phyloP scores from a whole-genome alignment of 1,139 yeast genomes.

The Trichomonascaceae sp. region DNA sequence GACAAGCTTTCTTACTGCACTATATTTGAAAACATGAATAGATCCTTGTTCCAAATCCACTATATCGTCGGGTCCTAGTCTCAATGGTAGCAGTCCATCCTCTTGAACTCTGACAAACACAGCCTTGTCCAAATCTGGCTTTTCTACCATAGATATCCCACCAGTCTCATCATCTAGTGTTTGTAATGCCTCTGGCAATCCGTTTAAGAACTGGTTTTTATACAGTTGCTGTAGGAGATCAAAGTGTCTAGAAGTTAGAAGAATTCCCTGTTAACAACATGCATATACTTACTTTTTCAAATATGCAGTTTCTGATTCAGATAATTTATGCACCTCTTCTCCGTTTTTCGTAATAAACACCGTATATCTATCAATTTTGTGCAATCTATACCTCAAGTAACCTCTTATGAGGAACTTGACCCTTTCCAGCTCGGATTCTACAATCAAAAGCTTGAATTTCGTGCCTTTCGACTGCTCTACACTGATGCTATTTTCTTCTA shows the following conservation, averaged over 20 bases:
- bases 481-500: constrained; percentile 56
- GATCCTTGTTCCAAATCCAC: constrained; percentile 61
- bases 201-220: constrained; percentile 57
- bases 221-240: constrained; percentile 59
- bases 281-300: constrained; percentile 37
- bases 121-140: constrained; percentile 68
- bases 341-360: constrained; percentile 43
- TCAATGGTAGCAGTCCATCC: constrained; percentile 32
- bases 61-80: constrained; percentile 44
- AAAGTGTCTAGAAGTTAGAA: constrained; percentile 41
- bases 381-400: constrained; percentile 69
- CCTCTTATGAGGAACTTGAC: constrained; percentile 73
- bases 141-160: constrained; percentile 69
- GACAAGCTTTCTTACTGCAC: constrained; percentile 36
- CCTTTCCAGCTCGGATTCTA: constrained; percentile 88
- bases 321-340: constrained; percentile 36
- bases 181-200: constrained; percentile 62
- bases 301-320: constrained; percentile 57
- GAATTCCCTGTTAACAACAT: constrained; percentile 7
- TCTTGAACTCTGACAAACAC: constrained; percentile 62
- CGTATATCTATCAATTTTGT: constrained; percentile 57
- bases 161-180: constrained; percentile 74
- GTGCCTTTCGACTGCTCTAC: constrained; percentile 46
- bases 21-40: constrained; percentile 70
- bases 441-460: constrained; percentile 71